A percentile compares a stretch with the other conserved stretches of the same genome.
Evolutionary conservation across 2,329 filamentous ascomycete genomes (phyloP).

Genomic region (Sclerotinia sclerotiorum): DNA sequence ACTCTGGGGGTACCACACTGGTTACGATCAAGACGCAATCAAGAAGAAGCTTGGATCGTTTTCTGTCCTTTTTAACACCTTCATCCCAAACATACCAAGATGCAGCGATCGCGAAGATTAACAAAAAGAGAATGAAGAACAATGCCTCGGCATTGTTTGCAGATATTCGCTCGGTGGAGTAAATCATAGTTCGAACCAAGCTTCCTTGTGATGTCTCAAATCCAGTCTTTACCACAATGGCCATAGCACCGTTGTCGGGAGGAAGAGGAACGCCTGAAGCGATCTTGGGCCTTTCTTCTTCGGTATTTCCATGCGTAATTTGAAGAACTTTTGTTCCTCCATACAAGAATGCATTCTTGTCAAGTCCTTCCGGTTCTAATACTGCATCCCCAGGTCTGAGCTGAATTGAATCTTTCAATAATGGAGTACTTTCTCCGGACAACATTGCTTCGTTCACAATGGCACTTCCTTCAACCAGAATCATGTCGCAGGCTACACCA

Average conservation of each 20-base stretch:
- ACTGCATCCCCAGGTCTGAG: conserved; percentile 77
- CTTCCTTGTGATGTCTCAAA: conserved; percentile 99
- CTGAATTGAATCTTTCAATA: conserved; percentile 94
- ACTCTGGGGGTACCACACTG: conserved; percentile 94
- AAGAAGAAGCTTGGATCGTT: conserved; percentile 93
- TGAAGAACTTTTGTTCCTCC: conserved; percentile 97
- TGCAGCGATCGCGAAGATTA: conserved; percentile 93
- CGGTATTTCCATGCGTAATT: conserved; percentile 80
- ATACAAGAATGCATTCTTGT: conserved; percentile 96
- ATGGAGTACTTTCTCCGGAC: conserved; percentile 93
- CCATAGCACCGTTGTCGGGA: conserved; percentile 91
- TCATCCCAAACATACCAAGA: conserved; percentile 99
- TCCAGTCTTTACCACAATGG: conserved; percentile 92
- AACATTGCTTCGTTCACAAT: conserved; percentile 99
- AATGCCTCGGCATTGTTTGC: conserved; percentile 95
- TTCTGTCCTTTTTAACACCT: conserved; percentile 89
- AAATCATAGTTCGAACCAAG: conserved; percentile 98
- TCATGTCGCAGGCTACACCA: conserved; percentile 95
- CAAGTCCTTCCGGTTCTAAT: conserved; percentile 85
- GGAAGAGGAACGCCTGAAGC: conserved; percentile 77
- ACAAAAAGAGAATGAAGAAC: conserved; percentile 95
- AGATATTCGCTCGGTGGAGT: conserved; percentile 97
- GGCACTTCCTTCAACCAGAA: conserved; percentile 88
- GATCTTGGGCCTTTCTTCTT: conserved; percentile 69
- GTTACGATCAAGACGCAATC: conserved; percentile 98